These are phyloP conservation scores for Phoma sp. DNA, from an alignment of 2,329 filamentous ascomycete genomes.

Conservation along the genomic window DNA sequence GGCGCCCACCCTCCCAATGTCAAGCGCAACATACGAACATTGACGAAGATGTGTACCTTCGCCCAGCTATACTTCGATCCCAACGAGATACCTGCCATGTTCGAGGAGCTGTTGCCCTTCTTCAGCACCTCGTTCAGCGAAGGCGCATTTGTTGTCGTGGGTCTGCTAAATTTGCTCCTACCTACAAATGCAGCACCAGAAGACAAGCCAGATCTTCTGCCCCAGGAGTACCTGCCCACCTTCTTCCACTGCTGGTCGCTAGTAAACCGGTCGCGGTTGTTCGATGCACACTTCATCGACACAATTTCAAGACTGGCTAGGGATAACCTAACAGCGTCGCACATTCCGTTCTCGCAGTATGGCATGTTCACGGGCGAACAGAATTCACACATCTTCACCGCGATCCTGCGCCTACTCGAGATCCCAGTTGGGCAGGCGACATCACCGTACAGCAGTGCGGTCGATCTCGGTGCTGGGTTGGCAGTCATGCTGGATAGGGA, in stretches of 20 bases:
- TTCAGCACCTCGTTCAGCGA: constrained; percentile 94
- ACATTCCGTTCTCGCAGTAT: constrained; percentile 82
- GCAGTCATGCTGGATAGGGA: constrained; percentile 91
- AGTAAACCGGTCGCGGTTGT: constrained; percentile 84
- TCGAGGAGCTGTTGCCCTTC: constrained; percentile 61
- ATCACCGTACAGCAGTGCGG: constrained; percentile 81
- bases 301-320: constrained; percentile 85
- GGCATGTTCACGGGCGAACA: constrained; percentile 94
- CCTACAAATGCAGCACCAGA: constrained; percentile 81
- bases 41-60: constrained; percentile 90
- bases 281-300: constrained; percentile 89
- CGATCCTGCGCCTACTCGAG: constrained; percentile 85
- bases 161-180: constrained; percentile 83
- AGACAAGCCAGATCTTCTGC: constrained; percentile 77
- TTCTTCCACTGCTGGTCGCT: constrained; percentile 97
- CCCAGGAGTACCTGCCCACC: constrained; percentile 87
- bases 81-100: constrained; percentile 77
- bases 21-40: constrained; percentile 72
- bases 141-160: constrained; percentile 91
- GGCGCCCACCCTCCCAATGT: constrained; percentile 67
- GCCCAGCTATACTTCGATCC: constrained; percentile 94
- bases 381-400: constrained; percentile 90
- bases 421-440: constrained; percentile 97
- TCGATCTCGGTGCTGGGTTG: constrained; percentile 84
- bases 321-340: constrained; percentile 76